Percentiles rank a stretch among this genome's conserved stretches.
phyloP scores from a whole-genome alignment of 2,329 filamentous ascomycete species.

The Cordyceps militaris region DNA sequence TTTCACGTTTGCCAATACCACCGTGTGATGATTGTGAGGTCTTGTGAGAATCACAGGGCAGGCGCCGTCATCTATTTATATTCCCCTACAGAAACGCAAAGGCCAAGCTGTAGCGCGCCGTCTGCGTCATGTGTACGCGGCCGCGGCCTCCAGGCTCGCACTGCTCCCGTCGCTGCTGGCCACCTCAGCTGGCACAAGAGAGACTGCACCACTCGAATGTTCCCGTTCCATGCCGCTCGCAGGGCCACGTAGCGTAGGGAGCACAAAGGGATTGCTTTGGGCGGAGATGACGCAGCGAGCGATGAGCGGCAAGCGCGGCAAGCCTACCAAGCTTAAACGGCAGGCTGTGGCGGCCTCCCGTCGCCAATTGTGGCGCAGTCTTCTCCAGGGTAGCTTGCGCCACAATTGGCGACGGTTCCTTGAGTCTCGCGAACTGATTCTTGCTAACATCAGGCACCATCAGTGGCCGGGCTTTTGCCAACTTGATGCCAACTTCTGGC shows the following conservation, averaged over 20 bases:
- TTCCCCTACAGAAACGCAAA: background rate
- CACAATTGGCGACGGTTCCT: background rate
- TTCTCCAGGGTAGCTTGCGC: background rate
- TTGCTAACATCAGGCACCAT: no score
- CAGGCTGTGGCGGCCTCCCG: no score
- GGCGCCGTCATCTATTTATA: conserved; percentile 7
- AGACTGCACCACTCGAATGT: conserved; percentile 5
- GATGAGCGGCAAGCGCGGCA: background rate
- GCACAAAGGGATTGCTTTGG: background rate
- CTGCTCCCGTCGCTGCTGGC: background rate
- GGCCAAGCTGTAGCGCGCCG: background rate
- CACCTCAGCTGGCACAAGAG: background rate
- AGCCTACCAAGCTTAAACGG: background rate
- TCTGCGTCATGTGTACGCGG: conserved; percentile 7
- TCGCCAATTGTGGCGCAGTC: background rate
- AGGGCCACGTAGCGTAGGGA: conserved; percentile 5
- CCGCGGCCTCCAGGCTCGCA: background rate
- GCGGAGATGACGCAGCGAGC: conserved; percentile 5
- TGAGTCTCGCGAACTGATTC: no score
- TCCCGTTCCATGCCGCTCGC: conserved; percentile 5
- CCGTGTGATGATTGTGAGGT: conserved; percentile 8
- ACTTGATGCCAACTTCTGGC: no score
- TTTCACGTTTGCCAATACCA: conserved; percentile 22
- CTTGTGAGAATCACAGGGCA: conserved; percentile 7
- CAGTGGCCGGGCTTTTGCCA: no score